Evolutionary conservation across 2,329 filamentous ascomycete species (phyloP).

Genomic region (Podosphaera aphanis): DNA sequence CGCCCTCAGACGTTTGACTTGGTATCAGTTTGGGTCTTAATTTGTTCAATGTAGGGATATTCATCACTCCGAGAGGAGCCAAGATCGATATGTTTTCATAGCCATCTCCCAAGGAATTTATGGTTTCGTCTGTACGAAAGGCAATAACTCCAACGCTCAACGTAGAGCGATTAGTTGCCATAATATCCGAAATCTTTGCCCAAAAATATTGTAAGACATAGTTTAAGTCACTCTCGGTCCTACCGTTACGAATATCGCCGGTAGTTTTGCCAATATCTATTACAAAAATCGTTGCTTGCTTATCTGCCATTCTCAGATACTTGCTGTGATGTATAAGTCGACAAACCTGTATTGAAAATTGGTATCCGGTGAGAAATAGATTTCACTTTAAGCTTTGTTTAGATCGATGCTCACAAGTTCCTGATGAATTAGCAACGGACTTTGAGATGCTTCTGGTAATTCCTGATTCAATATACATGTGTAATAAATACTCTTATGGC

Average conservation of each 20-base stretch:
- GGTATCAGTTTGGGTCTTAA: constrained; percentile 41
- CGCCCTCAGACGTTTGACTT: constrained; percentile 45
- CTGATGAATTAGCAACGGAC: no score
- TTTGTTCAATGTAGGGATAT: constrained; percentile 42
- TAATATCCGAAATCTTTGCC: constrained; percentile 67
- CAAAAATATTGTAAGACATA: constrained; percentile 83
- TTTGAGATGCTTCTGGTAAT: no score
- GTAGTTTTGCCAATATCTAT: constrained; percentile 76
- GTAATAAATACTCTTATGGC: no score
- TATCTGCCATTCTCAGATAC: constrained; percentile 18
- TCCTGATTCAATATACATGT: no score
- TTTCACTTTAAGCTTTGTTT: no score
- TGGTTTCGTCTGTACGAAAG: constrained; percentile 55
- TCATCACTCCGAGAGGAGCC: constrained; percentile 37
- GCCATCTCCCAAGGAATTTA: constrained; percentile 37
- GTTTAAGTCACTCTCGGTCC: constrained; percentile 59
- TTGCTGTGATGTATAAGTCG: no score
- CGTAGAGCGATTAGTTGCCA: constrained; percentile 45
- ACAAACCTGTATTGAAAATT: no score
- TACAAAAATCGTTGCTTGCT: constrained; percentile 82
- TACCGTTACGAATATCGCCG: constrained; percentile 45
- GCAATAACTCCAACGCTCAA: constrained; percentile 59
- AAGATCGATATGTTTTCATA: constrained; percentile 69
- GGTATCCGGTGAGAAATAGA: no score
- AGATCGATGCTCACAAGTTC: no score